phyloP scores from a whole-genome alignment of 345 rosid genomes.

The Sapria himalayana region DNA sequence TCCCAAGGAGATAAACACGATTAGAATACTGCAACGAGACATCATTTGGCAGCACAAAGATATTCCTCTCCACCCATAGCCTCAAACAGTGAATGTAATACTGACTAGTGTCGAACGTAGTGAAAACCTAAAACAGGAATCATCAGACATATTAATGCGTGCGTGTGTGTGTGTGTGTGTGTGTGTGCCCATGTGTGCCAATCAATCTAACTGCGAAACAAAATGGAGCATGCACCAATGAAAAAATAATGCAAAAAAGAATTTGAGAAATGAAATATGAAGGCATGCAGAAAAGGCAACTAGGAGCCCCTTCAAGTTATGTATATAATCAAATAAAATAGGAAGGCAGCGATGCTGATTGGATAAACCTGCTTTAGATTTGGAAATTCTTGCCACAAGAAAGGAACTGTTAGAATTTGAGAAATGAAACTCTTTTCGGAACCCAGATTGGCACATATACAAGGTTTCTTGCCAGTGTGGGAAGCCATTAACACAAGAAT shows the following conservation, averaged over 20 bases:
- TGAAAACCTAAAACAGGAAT: conserved; percentile 38
- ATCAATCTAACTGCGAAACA: too few relatives aligned
- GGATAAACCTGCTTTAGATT: conserved; percentile 46
- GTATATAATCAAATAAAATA: too few relatives aligned
- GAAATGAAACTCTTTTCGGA: conserved; percentile 55
- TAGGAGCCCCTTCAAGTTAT: too few relatives aligned
- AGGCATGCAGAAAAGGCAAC: too few relatives aligned
- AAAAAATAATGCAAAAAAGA: too few relatives aligned
- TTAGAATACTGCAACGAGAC: conserved; percentile 41
- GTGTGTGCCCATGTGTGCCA: too few relatives aligned
- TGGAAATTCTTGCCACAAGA: conserved; percentile 69
- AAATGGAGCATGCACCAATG: too few relatives aligned
- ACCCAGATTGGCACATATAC: conserved; percentile 47
- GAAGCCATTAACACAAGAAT: conserved; percentile 31
- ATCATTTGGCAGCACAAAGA: conserved; percentile 44
- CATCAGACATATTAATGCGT: conserved; percentile 9
- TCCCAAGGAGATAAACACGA: conserved; percentile 84
- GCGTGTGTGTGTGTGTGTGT: too few relatives aligned
- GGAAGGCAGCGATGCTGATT: too few relatives aligned
- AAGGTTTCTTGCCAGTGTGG: conserved; percentile 45
- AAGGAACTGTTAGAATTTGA: conserved; percentile 75
- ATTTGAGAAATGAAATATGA: too few relatives aligned
- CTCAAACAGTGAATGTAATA: conserved; percentile 69
- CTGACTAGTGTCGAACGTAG: conserved; percentile 37
- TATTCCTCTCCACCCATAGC: conserved; percentile 31